Evolutionary conservation across 1,284 basidiomycete genomes (phyloP).

Genomic region (Leccinum pachyderme): DNA sequence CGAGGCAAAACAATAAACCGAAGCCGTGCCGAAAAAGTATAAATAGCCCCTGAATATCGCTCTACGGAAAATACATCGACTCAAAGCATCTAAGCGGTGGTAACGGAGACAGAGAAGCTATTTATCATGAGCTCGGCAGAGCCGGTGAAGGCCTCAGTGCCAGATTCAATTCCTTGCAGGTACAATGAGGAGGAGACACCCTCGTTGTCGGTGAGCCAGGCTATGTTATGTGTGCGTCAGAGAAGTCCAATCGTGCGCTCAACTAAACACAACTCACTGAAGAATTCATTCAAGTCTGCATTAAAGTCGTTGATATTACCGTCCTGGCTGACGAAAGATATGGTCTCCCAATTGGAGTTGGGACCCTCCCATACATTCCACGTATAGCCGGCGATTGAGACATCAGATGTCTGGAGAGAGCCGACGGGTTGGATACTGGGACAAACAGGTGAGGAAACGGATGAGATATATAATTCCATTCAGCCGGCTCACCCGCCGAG

Average conservation of each 20-base stretch:
- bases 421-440: slow-evolving; percentile 50
- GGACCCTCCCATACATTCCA: slow-evolving; percentile 61
- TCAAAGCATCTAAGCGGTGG: neutral
- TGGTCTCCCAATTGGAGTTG: slow-evolving; percentile 54
- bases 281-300: slow-evolving; percentile 56
- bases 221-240: slow-evolving; percentile 29
- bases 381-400: slow-evolving; percentile 46
- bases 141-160: slow-evolving; percentile 48
- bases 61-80: neutral
- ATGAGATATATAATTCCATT: neutral
- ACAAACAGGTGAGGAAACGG: neutral
- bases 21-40: slow-evolving; percentile 9
- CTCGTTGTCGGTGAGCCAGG: slow-evolving; percentile 40
- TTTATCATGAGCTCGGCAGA: slow-evolving; percentile 40
- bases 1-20: slow-evolving; percentile 26
- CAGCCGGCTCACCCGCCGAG: slow-evolving; percentile 46
- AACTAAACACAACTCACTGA: slow-evolving; percentile 38
- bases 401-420: slow-evolving; percentile 43
- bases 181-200: slow-evolving; percentile 43
- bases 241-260: neutral
- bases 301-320: slow-evolving; percentile 52
- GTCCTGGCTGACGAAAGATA: slow-evolving; percentile 51
- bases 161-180: slow-evolving; percentile 46
- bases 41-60: slow-evolving; percentile 16
- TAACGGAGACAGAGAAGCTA: slow-evolving; percentile 37